Evolutionary conservation across 345 rosid genomes (phyloP), one percentile per base, ranked within the genome.

Genomic region (Ceriops decandra): DNA sequence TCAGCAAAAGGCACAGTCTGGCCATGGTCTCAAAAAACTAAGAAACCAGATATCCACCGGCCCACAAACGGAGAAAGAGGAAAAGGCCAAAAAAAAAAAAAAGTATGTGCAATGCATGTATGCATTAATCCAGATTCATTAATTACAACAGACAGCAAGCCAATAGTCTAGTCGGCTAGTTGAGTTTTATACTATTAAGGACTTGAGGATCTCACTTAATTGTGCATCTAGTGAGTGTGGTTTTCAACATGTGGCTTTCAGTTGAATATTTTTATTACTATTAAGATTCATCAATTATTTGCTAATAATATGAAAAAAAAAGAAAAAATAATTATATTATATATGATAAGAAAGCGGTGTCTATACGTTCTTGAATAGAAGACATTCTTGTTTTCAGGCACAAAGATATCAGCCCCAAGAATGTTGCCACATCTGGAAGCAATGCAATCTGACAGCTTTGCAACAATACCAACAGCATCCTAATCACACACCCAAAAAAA

Each of bases 381-480:
- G 42, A 90, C 90, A 66, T 83, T 85, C 69, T 79, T 84, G 56
- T 85, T 89, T 19, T 89, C 81, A 8, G 96, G 97, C 58, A 95
- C 97, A 67, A 91, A 95, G 52, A 95, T 88, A 82, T 95, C 97
- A 24, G 92, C 92, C 10, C 76, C 87, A 63, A 89, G 95, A 81
- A 95, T 95, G 83, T 91, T 95, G 36, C 96, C 99, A 1, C 99
- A 92, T 27, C 86, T 87, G 27, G 96, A 85, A 74, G 99, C 96
- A 77, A 91, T 95, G 56, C 97, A 91, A 28, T 95, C 97, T 3
- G 92, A 95, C 28, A 95, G 74, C 69, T 87, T 91, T 0, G 99
- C 99, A 20, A 93, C 93, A 68, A 95, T 95, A 52, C 97, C 97
- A 63, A 90, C 92, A 31, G 42, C 81, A 82, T 95, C 97, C 96